Evolutionary conservation across 192 early-diverging fungal genomes (phyloP), one percentile per base, ranked within the genome.

Genomic region (Coemansia sp.): DNA sequence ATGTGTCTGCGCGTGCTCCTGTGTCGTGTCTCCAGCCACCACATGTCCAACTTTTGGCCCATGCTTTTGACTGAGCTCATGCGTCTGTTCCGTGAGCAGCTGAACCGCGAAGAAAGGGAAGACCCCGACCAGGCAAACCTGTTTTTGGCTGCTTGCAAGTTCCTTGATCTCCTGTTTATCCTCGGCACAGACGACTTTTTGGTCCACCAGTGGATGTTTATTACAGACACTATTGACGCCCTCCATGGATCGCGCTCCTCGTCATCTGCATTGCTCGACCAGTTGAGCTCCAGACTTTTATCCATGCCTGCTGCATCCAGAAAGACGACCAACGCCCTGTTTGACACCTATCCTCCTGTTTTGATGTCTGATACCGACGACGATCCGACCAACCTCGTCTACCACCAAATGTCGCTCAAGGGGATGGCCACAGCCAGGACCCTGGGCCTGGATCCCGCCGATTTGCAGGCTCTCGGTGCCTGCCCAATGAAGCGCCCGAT

Each of bases 171-270:
- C 36, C 38, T 95, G 40, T 84, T 91, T 62, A 80, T 90, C 9
- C 83, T 97, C 6, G 88, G 87, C 48, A 84, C 88, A n/a, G 90
- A 91, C 32, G 84, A 87, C 32, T 95, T 93, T 58, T 87, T 93
- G 68, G 84, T 93, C 38, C 91, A 93, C 60, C 91, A 97, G 82
- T 97, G 95, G 95, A 92, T 97, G 12, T 97, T 97, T 61, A 89
- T 95, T 48, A 85, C 86, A 2, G 93, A 97, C 50, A 91, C 91
- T 3, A 82, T 91, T 19, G 91, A 93, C 29, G 83, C 86, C 6
- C 73, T 88, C 19, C 80, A 82, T 48, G 70, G 77, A 15, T 62
- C 62, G 22, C 82, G 82, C 40, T 80, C 69, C 29, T 81, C 73
- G 15, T 79, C 86, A 3, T 66, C 68, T 53, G 85, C 92, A 0